Percentiles rank a stretch among this genome's conserved stretches.
phyloP scores from a whole-genome alignment of 2,329 filamentous ascomycete species.

The Stemphylium vesicarium region DNA sequence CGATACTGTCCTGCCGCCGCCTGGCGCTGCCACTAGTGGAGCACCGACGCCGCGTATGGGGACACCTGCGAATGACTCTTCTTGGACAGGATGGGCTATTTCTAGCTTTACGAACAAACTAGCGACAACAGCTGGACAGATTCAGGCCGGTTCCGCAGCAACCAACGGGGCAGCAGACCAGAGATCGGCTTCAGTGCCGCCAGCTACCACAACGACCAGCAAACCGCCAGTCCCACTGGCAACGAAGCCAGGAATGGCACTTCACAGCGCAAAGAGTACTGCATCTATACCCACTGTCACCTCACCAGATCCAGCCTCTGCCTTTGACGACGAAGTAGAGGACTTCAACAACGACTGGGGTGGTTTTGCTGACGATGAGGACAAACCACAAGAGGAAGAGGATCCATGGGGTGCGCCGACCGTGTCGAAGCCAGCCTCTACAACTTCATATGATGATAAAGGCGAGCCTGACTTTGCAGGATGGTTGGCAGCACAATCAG shows the following conservation, averaged over 20 bases:
- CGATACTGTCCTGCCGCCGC: constrained; percentile 76
- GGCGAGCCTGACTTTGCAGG: constrained; percentile 95
- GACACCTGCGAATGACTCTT: constrained; percentile 72
- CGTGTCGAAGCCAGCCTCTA: constrained; percentile 44
- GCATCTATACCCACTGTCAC: constrained; percentile 36
- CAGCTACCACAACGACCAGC: constrained; percentile 48
- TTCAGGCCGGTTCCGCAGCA: constrained; percentile 61
- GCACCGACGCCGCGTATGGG: constrained; percentile 72
- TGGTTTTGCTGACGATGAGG: constrained; percentile 66
- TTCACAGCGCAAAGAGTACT: constrained; percentile 35
- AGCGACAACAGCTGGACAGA: constrained; percentile 82
- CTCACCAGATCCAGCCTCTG: constrained; percentile 57
- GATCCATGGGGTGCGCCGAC: constrained; percentile 59
- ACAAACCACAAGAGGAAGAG: constrained; percentile 56
- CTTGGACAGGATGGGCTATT: constrained; percentile 97
- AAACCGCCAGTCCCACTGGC: constrained; percentile 59
- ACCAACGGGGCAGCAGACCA: constrained; percentile 51
- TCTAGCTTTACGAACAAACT: constrained; percentile 98
- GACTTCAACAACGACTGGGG: constrained; percentile 78
- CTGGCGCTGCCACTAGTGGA: constrained; percentile 56
- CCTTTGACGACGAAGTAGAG: constrained; percentile 57
- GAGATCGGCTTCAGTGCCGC: constrained; percentile 59
- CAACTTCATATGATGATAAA: constrained; percentile 75
- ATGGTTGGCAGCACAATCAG: constrained; percentile 86
- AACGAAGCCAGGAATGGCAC: constrained; percentile 44